Evolutionary conservation across 768 basidiomycete genomes (phyloP).

Genomic region (Phylloporus scabripes): DNA sequence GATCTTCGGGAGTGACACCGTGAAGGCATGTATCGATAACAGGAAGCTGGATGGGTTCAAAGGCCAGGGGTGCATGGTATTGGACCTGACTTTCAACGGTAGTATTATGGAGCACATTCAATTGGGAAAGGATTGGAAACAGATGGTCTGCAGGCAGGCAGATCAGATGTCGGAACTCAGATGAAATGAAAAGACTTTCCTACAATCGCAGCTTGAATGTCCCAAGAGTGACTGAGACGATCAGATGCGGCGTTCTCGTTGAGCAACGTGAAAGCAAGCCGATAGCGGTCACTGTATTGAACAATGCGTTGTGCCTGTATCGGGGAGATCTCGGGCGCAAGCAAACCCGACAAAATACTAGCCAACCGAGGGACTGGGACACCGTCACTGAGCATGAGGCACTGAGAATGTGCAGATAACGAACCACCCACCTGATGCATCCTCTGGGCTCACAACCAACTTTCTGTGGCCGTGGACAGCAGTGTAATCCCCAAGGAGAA

Average conservation of each 20-base stretch:
- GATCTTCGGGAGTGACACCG: conserved; percentile 70
- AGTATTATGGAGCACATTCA: conserved; percentile 77
- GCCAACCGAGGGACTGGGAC: conserved; percentile 34
- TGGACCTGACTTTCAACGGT: conserved; percentile 94
- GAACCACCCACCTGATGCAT: conserved; percentile 25
- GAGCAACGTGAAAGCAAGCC: conserved; percentile 86
- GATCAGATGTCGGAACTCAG: conserved; percentile 15
- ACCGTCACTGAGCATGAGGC: conserved; percentile 15
- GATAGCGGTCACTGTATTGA: conserved; percentile 77
- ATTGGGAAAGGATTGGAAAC: conserved; percentile 52
- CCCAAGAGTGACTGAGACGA: conserved; percentile 60
- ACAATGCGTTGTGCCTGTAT: conserved; percentile 49
- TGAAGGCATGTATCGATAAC: conserved; percentile 36
- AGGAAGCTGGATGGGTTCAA: conserved; percentile 48
- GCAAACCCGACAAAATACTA: conserved; percentile 35
- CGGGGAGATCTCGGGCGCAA: conserved; percentile 41
- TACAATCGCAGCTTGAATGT: conserved; percentile 55
- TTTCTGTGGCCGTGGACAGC: conserved; percentile 18
- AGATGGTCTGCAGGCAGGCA: conserved; percentile 52
- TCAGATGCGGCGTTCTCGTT: conserved; percentile 83
- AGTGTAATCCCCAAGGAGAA: conserved; percentile 23
- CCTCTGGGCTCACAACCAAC: conserved; percentile 18
- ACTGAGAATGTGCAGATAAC: not conserved
- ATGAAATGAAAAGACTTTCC: conserved; percentile 42
- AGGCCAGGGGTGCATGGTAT: conserved; percentile 84